These are phyloP conservation scores for Suillus luteus DNA, from an alignment of 768 basidiomycete species.

Conservation along the genomic window DNA sequence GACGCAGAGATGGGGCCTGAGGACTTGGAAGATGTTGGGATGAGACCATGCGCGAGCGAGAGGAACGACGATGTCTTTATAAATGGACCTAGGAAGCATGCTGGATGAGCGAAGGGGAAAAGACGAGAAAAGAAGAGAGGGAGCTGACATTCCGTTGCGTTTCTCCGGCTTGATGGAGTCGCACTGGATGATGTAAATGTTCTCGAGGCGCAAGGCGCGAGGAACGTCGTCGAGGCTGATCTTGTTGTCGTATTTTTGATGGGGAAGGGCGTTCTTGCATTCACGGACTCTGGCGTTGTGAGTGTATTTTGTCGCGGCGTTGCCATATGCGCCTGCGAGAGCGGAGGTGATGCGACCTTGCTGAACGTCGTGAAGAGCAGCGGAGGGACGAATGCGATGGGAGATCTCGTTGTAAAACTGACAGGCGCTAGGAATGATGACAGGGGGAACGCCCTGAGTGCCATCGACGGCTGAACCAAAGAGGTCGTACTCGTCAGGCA, in stretches of 20 bases:
- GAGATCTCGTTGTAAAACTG: slow-evolving; percentile 8
- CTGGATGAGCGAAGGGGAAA: neutral
- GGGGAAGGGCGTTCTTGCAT: neutral
- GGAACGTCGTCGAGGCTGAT: neutral
- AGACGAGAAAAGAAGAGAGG: neutral
- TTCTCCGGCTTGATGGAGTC: neutral
- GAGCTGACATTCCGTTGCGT: neutral
- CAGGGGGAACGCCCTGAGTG: neutral
- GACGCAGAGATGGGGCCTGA: neutral
- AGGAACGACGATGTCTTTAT: neutral
- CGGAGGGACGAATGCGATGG: neutral
- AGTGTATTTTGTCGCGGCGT: neutral
- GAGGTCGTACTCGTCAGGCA: neutral
- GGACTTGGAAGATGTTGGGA: neutral
- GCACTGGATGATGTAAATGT: neutral
- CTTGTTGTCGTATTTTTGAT: neutral
- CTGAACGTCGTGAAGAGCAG: neutral
- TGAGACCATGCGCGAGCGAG: neutral
- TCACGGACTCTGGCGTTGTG: neutral
- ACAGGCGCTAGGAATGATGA: neutral
- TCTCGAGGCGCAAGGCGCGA: neutral
- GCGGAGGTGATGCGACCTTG: neutral
- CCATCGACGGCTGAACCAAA: neutral
- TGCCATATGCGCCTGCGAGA: neutral
- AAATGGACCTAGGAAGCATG: neutral